Percentiles rank a stretch among this genome's conserved stretches.
Conservation (phyloP, 2,329 filamentous ascomycete genomes). For the Ascochyta viciae-villosae region DNA sequence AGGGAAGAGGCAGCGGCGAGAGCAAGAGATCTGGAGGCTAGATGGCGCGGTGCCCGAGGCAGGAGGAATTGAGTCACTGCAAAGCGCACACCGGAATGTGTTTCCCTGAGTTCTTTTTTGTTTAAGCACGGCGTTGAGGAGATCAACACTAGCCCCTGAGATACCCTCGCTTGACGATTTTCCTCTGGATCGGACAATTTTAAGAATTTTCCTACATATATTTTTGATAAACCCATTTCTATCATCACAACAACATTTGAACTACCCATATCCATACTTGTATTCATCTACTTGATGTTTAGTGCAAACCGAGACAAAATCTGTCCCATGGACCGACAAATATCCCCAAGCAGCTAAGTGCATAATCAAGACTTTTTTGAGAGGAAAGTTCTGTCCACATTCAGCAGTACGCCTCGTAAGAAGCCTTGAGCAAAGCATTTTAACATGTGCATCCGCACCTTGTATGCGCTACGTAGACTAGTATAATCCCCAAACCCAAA, state of each 20-base stretch:
- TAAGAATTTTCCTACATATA: no score
- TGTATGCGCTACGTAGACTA: neutral
- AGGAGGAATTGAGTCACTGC: constrained; percentile 5
- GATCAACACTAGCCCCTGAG: neutral
- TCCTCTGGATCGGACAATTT: no score
- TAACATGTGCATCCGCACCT: neutral
- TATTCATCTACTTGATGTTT: neutral
- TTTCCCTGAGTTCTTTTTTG: neutral
- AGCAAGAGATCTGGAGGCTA: constrained; percentile 54
- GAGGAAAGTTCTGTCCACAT: no score
- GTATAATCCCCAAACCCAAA: neutral
- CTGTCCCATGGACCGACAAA: neutral
- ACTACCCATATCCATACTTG: no score
- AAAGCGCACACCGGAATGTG: neutral
- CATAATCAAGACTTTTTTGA: no score
- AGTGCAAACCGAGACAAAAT: neutral
- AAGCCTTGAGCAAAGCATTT: neutral
- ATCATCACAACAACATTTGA: neutral
- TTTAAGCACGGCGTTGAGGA: neutral
- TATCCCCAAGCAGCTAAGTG: neutral
- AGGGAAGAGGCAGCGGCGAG: constrained; percentile 52
- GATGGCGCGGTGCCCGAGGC: constrained; percentile 46
- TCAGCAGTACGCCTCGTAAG: constrained; percentile 8
- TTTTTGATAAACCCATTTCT: neutral
- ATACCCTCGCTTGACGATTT: constrained; percentile 14